Percentiles rank a stretch among this genome's conserved stretches.
phyloP scores from a whole-genome alignment of 306 rosid genomes.

The Potentilla sterilis region DNA sequence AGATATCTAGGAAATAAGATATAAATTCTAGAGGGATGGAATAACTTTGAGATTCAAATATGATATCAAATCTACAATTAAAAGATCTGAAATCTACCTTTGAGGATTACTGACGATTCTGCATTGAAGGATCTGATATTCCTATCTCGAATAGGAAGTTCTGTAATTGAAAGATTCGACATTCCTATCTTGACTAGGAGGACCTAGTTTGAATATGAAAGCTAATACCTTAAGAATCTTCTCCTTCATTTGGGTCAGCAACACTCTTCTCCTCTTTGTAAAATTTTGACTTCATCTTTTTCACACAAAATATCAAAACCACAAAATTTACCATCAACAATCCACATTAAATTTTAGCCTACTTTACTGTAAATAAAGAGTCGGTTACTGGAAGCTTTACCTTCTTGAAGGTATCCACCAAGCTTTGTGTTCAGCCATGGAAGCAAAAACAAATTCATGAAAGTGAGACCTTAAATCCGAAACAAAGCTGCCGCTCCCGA shows the following conservation, averaged over 20 bases:
- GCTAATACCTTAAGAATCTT: too few species aligned
- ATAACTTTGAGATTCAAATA: too few species aligned
- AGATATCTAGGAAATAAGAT: too few species aligned
- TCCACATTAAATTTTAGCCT: neutral
- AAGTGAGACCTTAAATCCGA: conserved; percentile 48
- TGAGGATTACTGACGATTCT: too few species aligned
- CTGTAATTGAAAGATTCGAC: too few species aligned
- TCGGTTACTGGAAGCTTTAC: conserved; percentile 20
- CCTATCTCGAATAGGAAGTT: too few species aligned
- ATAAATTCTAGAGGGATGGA: too few species aligned
- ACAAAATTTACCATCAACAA: neutral
- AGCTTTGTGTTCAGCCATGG: conserved; percentile 55
- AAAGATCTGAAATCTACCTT: too few species aligned
- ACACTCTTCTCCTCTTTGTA: conserved; percentile 21
- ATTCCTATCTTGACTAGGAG: too few species aligned
- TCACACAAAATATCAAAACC: conserved; percentile 3
- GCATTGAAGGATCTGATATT: too few species aligned
- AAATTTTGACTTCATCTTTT: conserved; percentile 45
- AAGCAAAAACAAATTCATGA: conserved; percentile 54
- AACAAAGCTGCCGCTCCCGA: conserved; percentile 54
- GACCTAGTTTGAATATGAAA: too few species aligned
- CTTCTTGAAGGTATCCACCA: conserved; percentile 44
- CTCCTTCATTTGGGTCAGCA: conserved; percentile 25
- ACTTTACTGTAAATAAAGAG: neutral
- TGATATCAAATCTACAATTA: too few species aligned